These are phyloP conservation scores for Skeletonema costatum DNA, from an alignment of 108 stramenopile genomes.

Conservation along the genomic window DNA sequence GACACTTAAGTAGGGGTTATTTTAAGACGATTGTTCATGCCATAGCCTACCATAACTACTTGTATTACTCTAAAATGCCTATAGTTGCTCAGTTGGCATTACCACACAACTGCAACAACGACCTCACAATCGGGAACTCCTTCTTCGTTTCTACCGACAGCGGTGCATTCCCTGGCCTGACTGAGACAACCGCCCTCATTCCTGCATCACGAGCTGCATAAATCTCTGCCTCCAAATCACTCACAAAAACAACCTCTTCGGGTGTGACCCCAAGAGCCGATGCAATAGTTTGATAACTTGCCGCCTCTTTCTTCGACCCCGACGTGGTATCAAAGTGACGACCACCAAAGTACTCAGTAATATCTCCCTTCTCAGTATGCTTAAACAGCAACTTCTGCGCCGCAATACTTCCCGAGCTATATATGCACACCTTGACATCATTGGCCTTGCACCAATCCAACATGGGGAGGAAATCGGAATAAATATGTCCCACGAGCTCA, in stretches of 20 bases:
- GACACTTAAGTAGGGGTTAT: too few species aligned
- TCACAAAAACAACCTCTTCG: conserved; percentile 81
- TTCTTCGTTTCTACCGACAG: conserved; percentile 43
- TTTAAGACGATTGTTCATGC: not conserved
- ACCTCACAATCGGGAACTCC: conserved; percentile 60
- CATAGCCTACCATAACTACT: not conserved
- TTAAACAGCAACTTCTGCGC: conserved; percentile 91
- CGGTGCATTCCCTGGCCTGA: conserved; percentile 90
- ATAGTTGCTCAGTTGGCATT: not conserved
- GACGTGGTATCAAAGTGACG: conserved; percentile 91
- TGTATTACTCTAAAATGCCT: not conserved
- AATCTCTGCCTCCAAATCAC: conserved; percentile 85
- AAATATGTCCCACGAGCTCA: conserved; percentile 81
- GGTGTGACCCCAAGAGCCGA: conserved; percentile 64
- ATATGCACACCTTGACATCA: conserved; percentile 77
- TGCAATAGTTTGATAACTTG: conserved; percentile 79
- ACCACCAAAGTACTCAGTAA: conserved; percentile 58
- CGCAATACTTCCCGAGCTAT: conserved; percentile 83
- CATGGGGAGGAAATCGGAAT: conserved; percentile 76
- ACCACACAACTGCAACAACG: conserved; percentile 82
- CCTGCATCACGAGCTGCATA: conserved; percentile 84
- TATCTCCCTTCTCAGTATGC: conserved; percentile 73
- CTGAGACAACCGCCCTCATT: conserved; percentile 67
- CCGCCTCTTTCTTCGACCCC: conserved; percentile 74
- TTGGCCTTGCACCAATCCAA: conserved; percentile 68